phyloP scores from a whole-genome alignment of 805 yeast genomes.

The Soucietia sequanensis region DNA sequence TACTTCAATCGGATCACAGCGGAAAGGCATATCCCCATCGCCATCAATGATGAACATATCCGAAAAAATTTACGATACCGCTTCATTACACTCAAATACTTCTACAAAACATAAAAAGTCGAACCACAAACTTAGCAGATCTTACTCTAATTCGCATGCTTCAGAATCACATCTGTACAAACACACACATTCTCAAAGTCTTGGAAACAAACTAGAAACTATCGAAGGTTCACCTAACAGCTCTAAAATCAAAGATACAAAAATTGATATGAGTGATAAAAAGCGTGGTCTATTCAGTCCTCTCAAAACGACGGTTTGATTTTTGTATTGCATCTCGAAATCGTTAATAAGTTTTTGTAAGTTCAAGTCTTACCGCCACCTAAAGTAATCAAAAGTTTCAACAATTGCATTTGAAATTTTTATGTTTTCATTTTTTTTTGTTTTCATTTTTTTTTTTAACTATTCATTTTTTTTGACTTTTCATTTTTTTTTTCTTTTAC shows the following conservation, averaged over 20 bases:
- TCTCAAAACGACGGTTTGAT: conserved; percentile 1
- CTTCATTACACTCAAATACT: background rate
- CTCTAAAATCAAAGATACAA: background rate
- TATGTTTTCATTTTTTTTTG: no score
- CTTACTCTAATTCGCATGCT: no score
- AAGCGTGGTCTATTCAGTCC: conserved; percentile 5
- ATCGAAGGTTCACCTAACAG: conserved; percentile 7
- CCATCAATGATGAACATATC: conserved; percentile 8
- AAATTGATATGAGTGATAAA: conserved; percentile 2
- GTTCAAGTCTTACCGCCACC: no score
- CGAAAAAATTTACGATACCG: conserved; percentile 1
- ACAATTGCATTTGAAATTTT: no score
- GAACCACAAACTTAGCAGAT: no score
- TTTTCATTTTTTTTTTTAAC: no score
- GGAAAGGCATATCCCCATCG: conserved; percentile 5
- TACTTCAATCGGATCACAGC: conserved; percentile 1
- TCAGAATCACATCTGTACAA: no score
- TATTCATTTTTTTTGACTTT: no score
- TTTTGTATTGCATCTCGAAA: no score
- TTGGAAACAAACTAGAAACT: conserved; percentile 1
- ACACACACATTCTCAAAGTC: background rate
- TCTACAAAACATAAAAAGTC: background rate
- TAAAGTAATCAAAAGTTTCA: no score
- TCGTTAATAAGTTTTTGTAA: no score
- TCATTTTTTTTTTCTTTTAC: no score